Evolutionary conservation across 2,329 filamentous ascomycete species (phyloP).

Genomic region (Trichoderma endophyticum): DNA sequence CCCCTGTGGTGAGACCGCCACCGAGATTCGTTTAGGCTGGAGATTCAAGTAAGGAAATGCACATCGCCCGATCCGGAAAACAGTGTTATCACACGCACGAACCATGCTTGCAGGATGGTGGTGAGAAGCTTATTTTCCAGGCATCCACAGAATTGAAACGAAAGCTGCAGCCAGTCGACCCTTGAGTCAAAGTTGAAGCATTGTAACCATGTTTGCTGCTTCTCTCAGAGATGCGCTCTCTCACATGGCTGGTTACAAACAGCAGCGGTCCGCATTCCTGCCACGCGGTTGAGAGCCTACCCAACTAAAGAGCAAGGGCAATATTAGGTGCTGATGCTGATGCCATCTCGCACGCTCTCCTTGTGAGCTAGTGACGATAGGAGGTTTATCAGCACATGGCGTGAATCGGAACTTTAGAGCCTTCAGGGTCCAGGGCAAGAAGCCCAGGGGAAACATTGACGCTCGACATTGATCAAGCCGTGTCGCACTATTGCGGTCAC

Average conservation of each 20-base stretch:
- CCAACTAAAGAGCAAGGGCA: background rate
- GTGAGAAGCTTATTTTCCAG: background rate
- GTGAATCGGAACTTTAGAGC: background rate
- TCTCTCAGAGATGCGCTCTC: background rate
- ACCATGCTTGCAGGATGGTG: background rate
- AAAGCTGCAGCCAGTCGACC: background rate
- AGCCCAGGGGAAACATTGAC: background rate
- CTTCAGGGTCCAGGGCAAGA: background rate
- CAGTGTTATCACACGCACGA: background rate
- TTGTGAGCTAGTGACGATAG: background rate
- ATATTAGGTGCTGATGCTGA: background rate
- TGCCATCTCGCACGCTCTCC: background rate
- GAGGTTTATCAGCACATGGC: background rate
- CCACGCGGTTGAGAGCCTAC: background rate
- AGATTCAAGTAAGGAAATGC: background rate
- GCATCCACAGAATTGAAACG: background rate
- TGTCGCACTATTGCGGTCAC: background rate
- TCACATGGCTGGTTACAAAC: background rate
- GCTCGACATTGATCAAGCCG: background rate
- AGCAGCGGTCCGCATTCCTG: background rate
- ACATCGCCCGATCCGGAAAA: background rate
- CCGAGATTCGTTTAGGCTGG: background rate
- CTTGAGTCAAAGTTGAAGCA: background rate
- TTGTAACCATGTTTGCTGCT: background rate
- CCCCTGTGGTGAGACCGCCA: background rate